phyloP scores from a whole-genome alignment of 2,329 filamentous ascomycete genomes.

The Cladosporium sp. region DNA sequence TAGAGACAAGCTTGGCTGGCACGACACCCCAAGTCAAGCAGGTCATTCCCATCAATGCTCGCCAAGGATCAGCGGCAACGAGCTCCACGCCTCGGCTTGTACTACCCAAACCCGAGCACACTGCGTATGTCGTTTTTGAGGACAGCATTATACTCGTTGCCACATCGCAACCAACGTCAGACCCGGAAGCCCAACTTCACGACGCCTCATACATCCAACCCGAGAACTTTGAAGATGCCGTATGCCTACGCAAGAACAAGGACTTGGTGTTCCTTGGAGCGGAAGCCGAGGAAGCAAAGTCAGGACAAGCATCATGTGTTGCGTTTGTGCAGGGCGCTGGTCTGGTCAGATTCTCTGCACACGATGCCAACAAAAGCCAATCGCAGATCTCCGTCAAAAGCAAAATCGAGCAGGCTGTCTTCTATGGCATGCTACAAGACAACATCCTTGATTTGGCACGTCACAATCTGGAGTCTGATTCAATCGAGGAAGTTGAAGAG shows the following conservation, averaged over 20 bases:
- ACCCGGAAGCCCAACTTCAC: constrained; percentile 75
- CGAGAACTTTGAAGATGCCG: constrained; percentile 77
- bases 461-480: constrained; percentile 63
- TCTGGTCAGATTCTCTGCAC: constrained; percentile 54
- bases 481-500: constrained; percentile 67
- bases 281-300: constrained; percentile 47
- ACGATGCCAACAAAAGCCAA: constrained; percentile 58
- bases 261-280: constrained; percentile 53
- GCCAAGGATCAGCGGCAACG: constrained; percentile 1
- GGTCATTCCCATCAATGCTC: constrained; percentile 15
- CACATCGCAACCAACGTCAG: constrained; percentile 60
- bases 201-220: constrained; percentile 64
- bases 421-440: constrained; percentile 75
- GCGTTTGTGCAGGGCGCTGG: constrained; percentile 60
- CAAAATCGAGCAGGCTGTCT: constrained; percentile 92
- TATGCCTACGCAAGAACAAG: constrained; percentile 67
- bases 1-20: constrained; percentile 67
- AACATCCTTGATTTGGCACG: constrained; percentile 86
- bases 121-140: constrained; percentile 80
- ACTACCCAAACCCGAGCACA: constrained; percentile 74
- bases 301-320: constrained; percentile 42
- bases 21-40: constrained; percentile 57
- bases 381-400: constrained; percentile 72
- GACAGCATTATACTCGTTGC: constrained; percentile 77
- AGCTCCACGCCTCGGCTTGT: constrained; percentile 61